phyloP scores from a whole-genome alignment of 345 rosid genomes.

The Brassica carinata region DNA sequence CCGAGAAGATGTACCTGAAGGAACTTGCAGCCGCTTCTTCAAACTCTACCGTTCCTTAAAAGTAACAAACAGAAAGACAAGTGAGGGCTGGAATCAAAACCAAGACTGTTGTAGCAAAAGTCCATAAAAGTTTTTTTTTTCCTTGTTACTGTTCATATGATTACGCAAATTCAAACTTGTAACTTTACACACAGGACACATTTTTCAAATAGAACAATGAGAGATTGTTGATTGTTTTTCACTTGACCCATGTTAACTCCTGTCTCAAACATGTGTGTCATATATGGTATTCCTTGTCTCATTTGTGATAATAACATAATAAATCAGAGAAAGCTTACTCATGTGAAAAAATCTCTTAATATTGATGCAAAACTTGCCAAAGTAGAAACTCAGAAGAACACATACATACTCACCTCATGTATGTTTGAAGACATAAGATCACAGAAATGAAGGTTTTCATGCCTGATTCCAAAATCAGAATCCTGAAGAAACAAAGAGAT shows the following conservation, averaged over 20 bases:
- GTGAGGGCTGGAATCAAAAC: background rate
- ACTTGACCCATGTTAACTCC: background rate
- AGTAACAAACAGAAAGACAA: slow-evolving; percentile 17
- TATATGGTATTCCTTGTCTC: background rate
- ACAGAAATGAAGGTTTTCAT: slow-evolving; percentile 28
- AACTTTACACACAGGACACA: slow-evolving; percentile 18
- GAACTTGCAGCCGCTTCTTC: slow-evolving; percentile 36
- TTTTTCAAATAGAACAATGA: background rate
- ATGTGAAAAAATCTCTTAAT: background rate
- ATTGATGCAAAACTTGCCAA: slow-evolving; percentile 43
- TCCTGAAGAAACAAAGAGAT: slow-evolving; percentile 27
- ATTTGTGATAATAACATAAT: background rate
- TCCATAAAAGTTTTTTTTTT: background rate
- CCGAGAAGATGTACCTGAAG: slow-evolving; percentile 64
- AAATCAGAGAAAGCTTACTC: no score
- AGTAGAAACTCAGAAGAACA: slow-evolving; percentile 33
- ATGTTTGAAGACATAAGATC: slow-evolving; percentile 22
- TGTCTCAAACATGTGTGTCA: background rate
- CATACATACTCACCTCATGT: slow-evolving; percentile 15
- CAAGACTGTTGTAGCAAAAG: background rate
- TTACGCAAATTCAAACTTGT: slow-evolving; percentile 1
- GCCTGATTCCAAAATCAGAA: slow-evolving; percentile 26
- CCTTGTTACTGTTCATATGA: slow-evolving; percentile 8
- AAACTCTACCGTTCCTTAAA: slow-evolving; percentile 44
- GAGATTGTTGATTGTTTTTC: background rate